These are phyloP conservation scores for Yarrowia sp. DNA, from an alignment of 805 yeast genomes.

Conservation along the genomic window DNA sequence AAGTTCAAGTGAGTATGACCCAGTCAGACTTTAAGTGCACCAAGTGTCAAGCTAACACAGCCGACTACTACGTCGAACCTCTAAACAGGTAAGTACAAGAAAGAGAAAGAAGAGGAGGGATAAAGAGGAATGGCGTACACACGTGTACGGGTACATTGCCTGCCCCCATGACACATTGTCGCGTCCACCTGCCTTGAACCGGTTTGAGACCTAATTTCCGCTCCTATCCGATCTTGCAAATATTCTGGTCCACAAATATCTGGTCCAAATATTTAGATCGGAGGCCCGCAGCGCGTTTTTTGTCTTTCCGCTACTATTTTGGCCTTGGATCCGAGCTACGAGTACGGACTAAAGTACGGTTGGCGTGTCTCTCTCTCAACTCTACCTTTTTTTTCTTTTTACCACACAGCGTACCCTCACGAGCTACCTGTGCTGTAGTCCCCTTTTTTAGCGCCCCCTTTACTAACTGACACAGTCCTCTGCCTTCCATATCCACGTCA, in stretches of 20 bases:
- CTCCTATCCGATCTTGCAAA: not conserved
- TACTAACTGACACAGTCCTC: conserved; percentile 7
- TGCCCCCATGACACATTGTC: too few relatives aligned
- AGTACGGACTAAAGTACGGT: too few relatives aligned
- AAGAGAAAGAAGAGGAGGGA: not conserved
- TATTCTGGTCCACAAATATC: conserved; percentile 7
- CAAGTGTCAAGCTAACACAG: conserved; percentile 4
- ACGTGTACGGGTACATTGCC: not conserved
- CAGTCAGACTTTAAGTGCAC: too few relatives aligned
- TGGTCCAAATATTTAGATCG: not conserved
- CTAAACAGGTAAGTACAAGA: conserved; percentile 18
- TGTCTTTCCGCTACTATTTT: not conserved
- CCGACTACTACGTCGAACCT: conserved; percentile 22
- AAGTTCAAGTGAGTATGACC: conserved; percentile 8
- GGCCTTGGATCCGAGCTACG: too few relatives aligned
- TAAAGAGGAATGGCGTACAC: not conserved
- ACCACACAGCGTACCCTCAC: conserved; percentile 3
- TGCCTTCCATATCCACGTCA: conserved; percentile 24
- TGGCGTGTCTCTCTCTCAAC: too few relatives aligned
- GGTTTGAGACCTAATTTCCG: conserved; percentile 7
- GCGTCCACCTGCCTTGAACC: not conserved
- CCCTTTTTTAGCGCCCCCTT: conserved; percentile 1
- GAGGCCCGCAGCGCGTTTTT: not conserved
- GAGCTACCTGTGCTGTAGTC: conserved; percentile 4
- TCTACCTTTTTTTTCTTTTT: too few relatives aligned